Conservation (phyloP, 2,329 filamentous ascomycete genomes). For the Chrysosporium keratinophilum region DNA sequence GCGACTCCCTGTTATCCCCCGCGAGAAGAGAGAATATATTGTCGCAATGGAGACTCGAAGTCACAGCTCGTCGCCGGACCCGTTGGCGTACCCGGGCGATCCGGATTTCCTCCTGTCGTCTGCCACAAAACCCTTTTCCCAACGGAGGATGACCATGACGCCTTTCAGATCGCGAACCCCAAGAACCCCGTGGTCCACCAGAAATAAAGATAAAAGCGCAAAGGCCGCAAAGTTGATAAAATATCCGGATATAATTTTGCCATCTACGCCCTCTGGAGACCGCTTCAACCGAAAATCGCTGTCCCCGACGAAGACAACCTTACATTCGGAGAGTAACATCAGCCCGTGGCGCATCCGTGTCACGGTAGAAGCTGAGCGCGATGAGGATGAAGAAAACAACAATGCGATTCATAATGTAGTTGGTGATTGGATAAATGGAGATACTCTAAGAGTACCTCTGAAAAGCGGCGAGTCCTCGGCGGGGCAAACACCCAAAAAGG, state of each 20-base stretch:
- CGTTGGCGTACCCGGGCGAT: slow-evolving; percentile 35
- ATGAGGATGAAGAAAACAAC: slow-evolving; percentile 35
- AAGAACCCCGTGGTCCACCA: slow-evolving; percentile 8
- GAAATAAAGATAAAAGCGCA: slow-evolving; percentile 20
- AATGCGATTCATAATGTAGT: slow-evolving; percentile 24
- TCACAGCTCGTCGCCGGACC: slow-evolving; percentile 35
- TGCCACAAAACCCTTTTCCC: slow-evolving; percentile 30
- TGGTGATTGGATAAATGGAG: slow-evolving; percentile 19
- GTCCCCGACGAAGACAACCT: slow-evolving; percentile 30
- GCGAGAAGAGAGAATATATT: neutral
- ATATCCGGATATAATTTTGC: slow-evolving; percentile 36
- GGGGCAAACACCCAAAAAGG: slow-evolving; percentile 33
- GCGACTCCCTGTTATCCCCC: neutral
- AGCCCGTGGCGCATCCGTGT: slow-evolving; percentile 42
- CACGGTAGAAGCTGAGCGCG: slow-evolving; percentile 38
- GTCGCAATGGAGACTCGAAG: slow-evolving; percentile 27
- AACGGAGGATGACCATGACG: slow-evolving; percentile 33
- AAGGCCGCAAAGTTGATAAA: slow-evolving; percentile 33
- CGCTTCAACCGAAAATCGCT: slow-evolving; percentile 16
- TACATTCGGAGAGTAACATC: slow-evolving; percentile 30
- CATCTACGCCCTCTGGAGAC: slow-evolving; percentile 27
- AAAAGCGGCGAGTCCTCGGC: slow-evolving; percentile 27
- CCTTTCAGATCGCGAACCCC: slow-evolving; percentile 30
- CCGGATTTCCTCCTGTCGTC: slow-evolving; percentile 36
- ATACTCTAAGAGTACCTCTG: slow-evolving; percentile 35